Evolutionary conservation across 345 rosid species (phyloP).

Genomic region (Citrus maxima): DNA sequence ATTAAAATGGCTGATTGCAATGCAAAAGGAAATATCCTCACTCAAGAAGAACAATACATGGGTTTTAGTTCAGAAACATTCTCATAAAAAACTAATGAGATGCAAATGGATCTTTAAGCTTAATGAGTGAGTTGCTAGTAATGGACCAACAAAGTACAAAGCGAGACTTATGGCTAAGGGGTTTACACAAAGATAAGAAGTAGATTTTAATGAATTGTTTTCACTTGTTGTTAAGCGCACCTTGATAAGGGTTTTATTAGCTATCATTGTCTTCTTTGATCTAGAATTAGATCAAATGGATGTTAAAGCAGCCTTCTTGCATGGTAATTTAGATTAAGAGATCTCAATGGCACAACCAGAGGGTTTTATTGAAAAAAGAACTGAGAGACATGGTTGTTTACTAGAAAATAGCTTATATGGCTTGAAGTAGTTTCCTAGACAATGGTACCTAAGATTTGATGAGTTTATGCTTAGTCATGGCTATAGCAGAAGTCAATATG

Average conservation of each 20-base stretch:
- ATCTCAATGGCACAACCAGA: background rate
- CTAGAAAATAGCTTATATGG: background rate
- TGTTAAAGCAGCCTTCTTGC: background rate
- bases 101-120: background rate
- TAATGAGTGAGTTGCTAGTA: rapidly evolving
- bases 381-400: background rate
- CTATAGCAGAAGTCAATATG: too few species aligned
- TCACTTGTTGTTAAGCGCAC: background rate
- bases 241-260: background rate
- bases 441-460: too few species aligned
- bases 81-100: rapidly evolving
- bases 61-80: background rate
- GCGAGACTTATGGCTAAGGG: background rate
- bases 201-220: background rate
- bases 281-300: background rate
- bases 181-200: background rate
- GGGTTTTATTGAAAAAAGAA: background rate
- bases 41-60: background rate
- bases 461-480: too few species aligned
- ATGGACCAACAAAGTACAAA: background rate
- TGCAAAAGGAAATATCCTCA: background rate
- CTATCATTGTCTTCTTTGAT: background rate
- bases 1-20: rapidly evolving
- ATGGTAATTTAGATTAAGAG: background rate
- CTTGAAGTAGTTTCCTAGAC: too few species aligned